Conservation (phyloP, 495 filamentous ascomycete genomes). For the Daldinia childiae region DNA sequence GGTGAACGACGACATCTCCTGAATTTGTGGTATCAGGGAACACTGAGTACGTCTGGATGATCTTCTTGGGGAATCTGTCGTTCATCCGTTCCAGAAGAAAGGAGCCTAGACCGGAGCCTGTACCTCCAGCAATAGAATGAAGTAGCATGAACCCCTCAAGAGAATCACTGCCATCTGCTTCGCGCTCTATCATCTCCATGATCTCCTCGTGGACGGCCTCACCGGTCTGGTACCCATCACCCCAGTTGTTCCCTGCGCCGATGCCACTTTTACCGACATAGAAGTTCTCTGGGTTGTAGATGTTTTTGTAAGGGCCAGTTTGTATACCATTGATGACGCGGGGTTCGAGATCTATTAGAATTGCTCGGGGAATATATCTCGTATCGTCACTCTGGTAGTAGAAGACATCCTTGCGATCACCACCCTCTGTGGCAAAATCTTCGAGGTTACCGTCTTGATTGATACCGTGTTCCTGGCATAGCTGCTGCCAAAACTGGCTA, state of each 20-base stretch:
- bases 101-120: constrained; percentile 91
- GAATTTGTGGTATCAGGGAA: constrained; percentile 89
- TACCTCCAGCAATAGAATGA: constrained; percentile 97
- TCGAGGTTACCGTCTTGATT: constrained; percentile 96
- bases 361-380: constrained; percentile 95
- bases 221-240: constrained; percentile 90
- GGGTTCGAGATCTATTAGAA: constrained; percentile 94
- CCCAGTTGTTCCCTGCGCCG: constrained; percentile 98
- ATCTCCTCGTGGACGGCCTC: constrained; percentile 95
- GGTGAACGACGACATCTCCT: constrained; percentile 93
- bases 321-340: constrained; percentile 93
- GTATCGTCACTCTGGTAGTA: constrained; percentile 99
- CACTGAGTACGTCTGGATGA: constrained; percentile 98
- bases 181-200: constrained; percentile 99
- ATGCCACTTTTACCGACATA: constrained; percentile 90
- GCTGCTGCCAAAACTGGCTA: constrained; percentile 95
- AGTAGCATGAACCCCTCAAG: constrained; percentile 99
- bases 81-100: constrained; percentile 97
- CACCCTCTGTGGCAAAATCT: constrained; percentile 94
- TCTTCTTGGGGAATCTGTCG: constrained; percentile 97
- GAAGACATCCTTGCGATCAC: constrained; percentile 98
- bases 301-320: constrained; percentile 91
- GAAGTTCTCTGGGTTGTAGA: constrained; percentile 99
- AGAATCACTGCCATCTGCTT: constrained; percentile 97
- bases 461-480: constrained; percentile 97